Evolutionary conservation across 305 asterid genomes (phyloP), one percentile per base, ranked within the genome.

Genomic region (Rubia occidens): DNA sequence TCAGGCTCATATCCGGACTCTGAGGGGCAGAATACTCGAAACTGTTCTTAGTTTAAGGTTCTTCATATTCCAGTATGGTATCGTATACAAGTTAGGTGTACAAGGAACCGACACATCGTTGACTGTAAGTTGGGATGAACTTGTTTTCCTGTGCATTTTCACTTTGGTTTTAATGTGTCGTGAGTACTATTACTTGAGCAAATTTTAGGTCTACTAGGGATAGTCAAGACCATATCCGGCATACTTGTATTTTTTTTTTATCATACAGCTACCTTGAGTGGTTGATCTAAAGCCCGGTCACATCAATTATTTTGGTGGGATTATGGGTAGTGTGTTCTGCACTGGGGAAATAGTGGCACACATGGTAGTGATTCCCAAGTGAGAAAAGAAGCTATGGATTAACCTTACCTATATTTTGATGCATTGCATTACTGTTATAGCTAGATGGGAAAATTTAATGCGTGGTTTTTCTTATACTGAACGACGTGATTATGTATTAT

Each of bases 11-110:
- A 86, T 94, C 74, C 88, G 94, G 78, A 86, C 84, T 74, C 85
- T 94, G 76, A 78, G 95, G 66, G 96, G 99, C 67, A 87, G 99
- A 82, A 79, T 94, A 78, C 78, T 91, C 80, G 99, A 94, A 84
- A 94, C 99, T 74, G 81, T 94, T 78, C 83, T 94, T 72, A 87
- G 97, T 82, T 80, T 94, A 45, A 86, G 99, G 43, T 94, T 94
- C 84, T 89, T 94, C 83, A 78, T 94, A 60, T 89, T 94, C 91
- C 99, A 94, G 84, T 94, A 83, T 69, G 99, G 99, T 55, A 66
- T 94, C 65, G 87, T 94, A 37, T 94, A 94, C 91, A 91, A 94
- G 85, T 75, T 94, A 72, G 5, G 84, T 60, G 74, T 89, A 66
- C 92, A 94, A 81, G 95, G 87, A 72, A 42, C 74, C 11, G 29